A percentile compares a stretch with the other conserved stretches of the same genome.
Conservation (phyloP, 176 grass and related monocot genomes). For the Zea mays region DNA sequence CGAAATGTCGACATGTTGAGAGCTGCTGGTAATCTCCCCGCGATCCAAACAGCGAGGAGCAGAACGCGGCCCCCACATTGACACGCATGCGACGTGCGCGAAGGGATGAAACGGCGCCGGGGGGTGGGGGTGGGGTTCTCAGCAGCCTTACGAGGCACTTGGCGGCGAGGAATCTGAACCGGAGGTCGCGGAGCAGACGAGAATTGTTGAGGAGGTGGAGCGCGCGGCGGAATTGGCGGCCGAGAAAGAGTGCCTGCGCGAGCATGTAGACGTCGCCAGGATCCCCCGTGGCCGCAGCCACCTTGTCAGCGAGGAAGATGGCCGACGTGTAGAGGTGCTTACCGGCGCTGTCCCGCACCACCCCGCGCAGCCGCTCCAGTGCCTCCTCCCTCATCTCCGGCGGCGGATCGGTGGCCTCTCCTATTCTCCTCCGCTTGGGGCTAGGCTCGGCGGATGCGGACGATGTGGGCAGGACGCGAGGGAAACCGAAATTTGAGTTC, state of each 20-base stretch:
- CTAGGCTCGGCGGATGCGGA: conserved; percentile 27
- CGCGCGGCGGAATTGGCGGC: conserved; percentile 78
- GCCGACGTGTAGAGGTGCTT: conserved; percentile 87
- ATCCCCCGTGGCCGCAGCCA: conserved; percentile 68
- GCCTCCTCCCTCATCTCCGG: conserved; percentile 70
- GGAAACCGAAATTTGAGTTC: too few species aligned
- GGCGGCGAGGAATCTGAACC: conserved; percentile 91
- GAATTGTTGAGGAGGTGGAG: conserved; percentile 87
- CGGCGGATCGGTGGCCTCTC: background rate
- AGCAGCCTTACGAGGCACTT: conserved; percentile 77
- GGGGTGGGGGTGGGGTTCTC: background rate
- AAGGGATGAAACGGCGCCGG: background rate
- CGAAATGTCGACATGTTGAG: conserved; percentile 17
- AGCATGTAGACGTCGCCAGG: conserved; percentile 91
- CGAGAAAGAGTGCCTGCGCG: conserved; percentile 83
- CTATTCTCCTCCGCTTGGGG: conserved; percentile 44
- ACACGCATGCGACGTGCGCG: background rate
- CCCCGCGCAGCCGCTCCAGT: conserved; percentile 75
- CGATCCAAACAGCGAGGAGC: background rate
- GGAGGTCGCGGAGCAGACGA: conserved; percentile 67
- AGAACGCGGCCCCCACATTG: background rate
- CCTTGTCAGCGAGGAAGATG: conserved; percentile 93
- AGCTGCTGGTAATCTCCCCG: background rate
- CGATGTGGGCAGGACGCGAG: too few species aligned
- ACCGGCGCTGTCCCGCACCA: conserved; percentile 85